Conservation (phyloP, 2,329 filamentous ascomycete species). For the Arthrobotrys conoides region DNA sequence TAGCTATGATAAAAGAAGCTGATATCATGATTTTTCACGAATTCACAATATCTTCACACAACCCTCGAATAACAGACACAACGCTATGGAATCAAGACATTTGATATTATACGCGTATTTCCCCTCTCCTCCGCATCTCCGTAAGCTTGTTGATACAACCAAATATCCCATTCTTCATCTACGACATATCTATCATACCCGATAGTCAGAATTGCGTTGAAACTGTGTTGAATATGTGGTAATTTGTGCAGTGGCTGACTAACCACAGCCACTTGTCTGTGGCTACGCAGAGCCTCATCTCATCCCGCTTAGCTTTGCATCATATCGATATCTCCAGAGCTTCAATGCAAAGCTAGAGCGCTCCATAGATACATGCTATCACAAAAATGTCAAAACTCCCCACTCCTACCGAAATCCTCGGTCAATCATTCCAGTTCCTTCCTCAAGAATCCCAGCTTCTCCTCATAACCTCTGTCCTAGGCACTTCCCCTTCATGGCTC, state of each 20-base stretch:
- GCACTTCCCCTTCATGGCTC: constrained; percentile 77
- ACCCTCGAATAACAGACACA: neutral
- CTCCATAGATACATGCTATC: neutral
- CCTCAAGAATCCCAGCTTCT: constrained; percentile 74
- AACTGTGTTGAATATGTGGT: neutral
- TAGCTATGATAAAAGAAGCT: no score
- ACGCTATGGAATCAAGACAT: no score
- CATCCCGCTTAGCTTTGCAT: neutral
- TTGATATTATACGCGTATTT: neutral
- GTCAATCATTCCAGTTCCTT: constrained; percentile 72
- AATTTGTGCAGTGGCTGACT: neutral
- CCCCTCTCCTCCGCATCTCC: neutral
- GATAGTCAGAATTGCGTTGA: neutral
- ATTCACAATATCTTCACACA: neutral
- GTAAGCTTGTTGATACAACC: neutral
- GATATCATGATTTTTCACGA: neutral
- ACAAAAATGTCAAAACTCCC: constrained; percentile 48
- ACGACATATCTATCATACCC: neutral
- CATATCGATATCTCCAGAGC: neutral
- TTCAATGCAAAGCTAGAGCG: no score
- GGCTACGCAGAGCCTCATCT: constrained; percentile 2
- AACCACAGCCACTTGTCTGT: neutral
- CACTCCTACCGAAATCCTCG: constrained; percentile 48
- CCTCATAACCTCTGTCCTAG: constrained; percentile 78
- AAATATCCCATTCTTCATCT: neutral